phyloP scores from a whole-genome alignment of 768 basidiomycete genomes.

The Podaxis mareebaensis region DNA sequence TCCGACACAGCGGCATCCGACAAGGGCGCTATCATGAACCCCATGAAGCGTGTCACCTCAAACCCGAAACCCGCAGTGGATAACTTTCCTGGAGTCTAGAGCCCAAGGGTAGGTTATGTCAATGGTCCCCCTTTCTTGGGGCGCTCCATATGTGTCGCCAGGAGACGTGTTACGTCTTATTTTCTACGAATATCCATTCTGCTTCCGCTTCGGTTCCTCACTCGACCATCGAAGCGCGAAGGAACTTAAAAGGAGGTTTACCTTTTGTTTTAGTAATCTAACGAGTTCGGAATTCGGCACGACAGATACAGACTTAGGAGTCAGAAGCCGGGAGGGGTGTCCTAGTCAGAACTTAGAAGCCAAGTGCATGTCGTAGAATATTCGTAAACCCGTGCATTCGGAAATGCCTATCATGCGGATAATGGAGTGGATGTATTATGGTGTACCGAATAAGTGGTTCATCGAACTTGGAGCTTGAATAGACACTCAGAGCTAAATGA shows the following conservation, averaged over 20 bases:
- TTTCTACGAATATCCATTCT: background rate
- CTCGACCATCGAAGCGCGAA: background rate
- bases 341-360: background rate
- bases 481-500: background rate
- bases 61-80: background rate
- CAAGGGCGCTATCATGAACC: background rate
- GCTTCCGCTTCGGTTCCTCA: background rate
- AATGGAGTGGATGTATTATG: background rate
- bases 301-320: constrained; percentile 5
- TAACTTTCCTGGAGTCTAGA: background rate
- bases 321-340: background rate
- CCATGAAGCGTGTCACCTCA: background rate
- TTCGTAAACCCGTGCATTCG: background rate
- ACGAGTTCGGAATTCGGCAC: background rate
- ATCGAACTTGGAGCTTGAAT: background rate
- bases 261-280: constrained; percentile 5
- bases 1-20: constrained; percentile 4
- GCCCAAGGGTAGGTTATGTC: background rate
- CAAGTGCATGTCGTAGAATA: background rate
- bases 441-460: background rate
- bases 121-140: background rate
- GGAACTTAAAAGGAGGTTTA: background rate
- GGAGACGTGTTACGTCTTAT: background rate
- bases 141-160: background rate
- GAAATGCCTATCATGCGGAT: background rate